A percentile compares a stretch with the other conserved stretches of the same genome.
Conservation (phyloP, 345 rosid genomes). For the Populus simonii region DNA sequence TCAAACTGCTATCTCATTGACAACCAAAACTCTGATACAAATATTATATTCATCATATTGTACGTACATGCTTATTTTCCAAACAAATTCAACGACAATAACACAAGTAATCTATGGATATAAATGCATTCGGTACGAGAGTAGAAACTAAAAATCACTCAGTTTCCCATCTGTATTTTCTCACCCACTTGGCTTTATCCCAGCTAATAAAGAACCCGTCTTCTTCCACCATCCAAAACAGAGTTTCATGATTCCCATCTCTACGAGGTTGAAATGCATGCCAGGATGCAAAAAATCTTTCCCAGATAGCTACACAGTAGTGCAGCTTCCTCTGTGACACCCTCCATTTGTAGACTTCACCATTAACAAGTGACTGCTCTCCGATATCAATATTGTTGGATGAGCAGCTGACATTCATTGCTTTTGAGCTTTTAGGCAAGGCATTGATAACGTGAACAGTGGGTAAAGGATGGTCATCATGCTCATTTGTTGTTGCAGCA, state of each 20-base stretch:
- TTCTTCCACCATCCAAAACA: constrained; percentile 11
- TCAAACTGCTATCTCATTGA: too few relatives aligned
- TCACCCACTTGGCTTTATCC: neutral
- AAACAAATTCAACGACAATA: neutral
- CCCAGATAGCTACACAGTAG: neutral
- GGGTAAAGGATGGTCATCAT: neutral
- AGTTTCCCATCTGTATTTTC: constrained; percentile 1
- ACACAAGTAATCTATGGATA: neutral
- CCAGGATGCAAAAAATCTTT: neutral
- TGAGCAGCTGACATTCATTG: neutral
- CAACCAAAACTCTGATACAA: neutral
- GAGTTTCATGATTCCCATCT: neutral
- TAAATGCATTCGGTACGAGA: neutral
- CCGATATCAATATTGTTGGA: neutral
- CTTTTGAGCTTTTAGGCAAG: neutral
- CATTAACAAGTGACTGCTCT: neutral
- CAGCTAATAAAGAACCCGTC: constrained; percentile 12
- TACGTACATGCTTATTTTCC: neutral
- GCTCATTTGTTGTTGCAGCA: neutral
- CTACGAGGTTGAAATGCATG: constrained; percentile 5
- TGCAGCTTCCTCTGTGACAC: neutral
- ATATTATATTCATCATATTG: neutral
- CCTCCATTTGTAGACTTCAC: neutral
- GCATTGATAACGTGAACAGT: neutral
- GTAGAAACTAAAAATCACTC: neutral